Percentiles rank a stretch among this genome's conserved stretches.
phyloP scores from a whole-genome alignment of 345 rosid species.

The Rhodamnia argentea region DNA sequence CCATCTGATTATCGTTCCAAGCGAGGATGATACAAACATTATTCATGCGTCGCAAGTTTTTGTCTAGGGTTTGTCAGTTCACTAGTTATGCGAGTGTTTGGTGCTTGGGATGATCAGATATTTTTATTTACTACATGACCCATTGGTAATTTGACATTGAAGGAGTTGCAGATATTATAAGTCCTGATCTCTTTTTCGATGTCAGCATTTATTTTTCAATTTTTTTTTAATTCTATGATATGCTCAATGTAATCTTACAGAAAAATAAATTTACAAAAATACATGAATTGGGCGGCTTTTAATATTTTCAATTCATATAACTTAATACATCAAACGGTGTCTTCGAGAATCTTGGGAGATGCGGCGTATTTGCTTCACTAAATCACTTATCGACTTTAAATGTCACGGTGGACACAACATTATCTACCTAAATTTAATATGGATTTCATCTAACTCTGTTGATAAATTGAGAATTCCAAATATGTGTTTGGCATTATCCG shows the following conservation, averaged over 20 bases:
- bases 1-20: background rate
- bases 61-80: background rate
- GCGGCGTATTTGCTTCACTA: no score
- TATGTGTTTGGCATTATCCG: background rate
- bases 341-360: no score
- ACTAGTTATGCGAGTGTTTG: background rate
- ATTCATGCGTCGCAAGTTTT: background rate
- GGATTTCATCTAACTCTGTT: background rate
- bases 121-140: background rate
- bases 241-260: background rate
- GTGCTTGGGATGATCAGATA: background rate
- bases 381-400: background rate
- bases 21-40: background rate
- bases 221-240: background rate
- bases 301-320: background rate
- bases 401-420: background rate
- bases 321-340: background rate
- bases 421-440: background rate
- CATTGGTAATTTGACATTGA: background rate
- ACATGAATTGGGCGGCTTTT: background rate
- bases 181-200: background rate
- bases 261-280: background rate
- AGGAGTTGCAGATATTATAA: background rate
- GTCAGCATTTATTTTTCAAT: background rate
- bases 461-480: background rate